Base-by-base conservation (phyloP, 352 stramenopile species). In the Phytophthora hybrid region DNA sequence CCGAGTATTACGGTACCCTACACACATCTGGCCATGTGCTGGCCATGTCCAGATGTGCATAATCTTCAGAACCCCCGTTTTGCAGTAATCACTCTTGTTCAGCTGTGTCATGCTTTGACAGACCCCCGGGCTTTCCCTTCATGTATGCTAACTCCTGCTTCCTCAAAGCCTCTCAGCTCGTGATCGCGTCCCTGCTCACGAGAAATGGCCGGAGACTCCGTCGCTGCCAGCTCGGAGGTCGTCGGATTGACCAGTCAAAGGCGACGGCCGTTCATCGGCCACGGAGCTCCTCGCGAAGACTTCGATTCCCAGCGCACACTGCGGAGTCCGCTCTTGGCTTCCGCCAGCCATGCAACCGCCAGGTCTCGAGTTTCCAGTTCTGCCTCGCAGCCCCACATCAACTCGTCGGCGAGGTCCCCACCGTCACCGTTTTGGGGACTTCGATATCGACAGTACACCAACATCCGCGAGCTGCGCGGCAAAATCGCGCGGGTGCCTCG, bases 401-500 rank as follows among this genome's bases (percentile, higher is more conserved):
- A 66, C 32, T 46, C 51, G 6, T 55, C 55, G 54, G 21, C 19
- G n/a, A 32, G 59, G 19, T 58, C 59, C 2, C 18, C 68, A 10
- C 68, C 55, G 13, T 63, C 49, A 29, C 26, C 68, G 5, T 71
- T 75, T 4, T 44, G 57, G 11, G 37, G 34, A 0, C 39, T 66
- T 23, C 53, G 55, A 11, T 54, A 74, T 34, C 59, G 61, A 5
- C 60, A 75, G 29, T 66, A 75, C 61, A 37, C 61, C 18, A 71
- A 75, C 52, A 59, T 66, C 26, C 55, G 61, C 46, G 61, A 71
- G 4, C 41, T 75, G 5, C 69, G 61, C 23, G 69, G 69, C 52
- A 75, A 75, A 63, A 71, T 75, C 69, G 81, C 84, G 13, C 57
- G 59, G 6, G 80, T 90, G 59, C 84, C 83, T 32, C 68, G 71